Evolutionary conservation across 2,329 filamentous ascomycete genomes (phyloP).

Genomic region (Monosporascus sp.): DNA sequence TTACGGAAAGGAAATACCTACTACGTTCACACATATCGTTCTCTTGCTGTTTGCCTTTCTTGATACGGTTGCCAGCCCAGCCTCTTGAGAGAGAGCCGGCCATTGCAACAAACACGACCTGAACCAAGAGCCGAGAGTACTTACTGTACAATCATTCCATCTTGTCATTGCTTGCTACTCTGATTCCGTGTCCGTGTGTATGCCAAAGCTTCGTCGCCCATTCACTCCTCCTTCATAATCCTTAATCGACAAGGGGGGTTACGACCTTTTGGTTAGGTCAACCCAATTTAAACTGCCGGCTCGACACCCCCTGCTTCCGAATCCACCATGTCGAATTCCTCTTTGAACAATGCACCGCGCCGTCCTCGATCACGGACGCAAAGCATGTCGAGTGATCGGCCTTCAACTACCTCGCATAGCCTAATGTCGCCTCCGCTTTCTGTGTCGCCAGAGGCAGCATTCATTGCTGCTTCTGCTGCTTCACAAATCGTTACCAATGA

Average conservation of each 20-base stretch:
- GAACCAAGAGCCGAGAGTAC: too few species aligned
- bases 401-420: conserved; percentile 54
- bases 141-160: too few species aligned
- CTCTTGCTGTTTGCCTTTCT: too few species aligned
- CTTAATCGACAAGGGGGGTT: too few species aligned
- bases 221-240: too few species aligned
- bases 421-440: conserved; percentile 61
- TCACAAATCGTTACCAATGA: conserved; percentile 89
- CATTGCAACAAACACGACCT: too few species aligned
- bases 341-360: conserved; percentile 1
- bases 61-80: too few species aligned
- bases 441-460: conserved; percentile 74
- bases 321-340: conserved; percentile 1
- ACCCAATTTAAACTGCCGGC: not conserved
- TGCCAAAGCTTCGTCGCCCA: not conserved
- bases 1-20: too few species aligned
- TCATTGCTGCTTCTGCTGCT: conserved; percentile 82
- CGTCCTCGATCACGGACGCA: conserved; percentile 43
- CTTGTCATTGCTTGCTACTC: too few species aligned
- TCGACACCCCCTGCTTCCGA: not conserved
- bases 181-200: too few species aligned
- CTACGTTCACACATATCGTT: too few species aligned
- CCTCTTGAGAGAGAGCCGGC: too few species aligned
- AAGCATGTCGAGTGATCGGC: conserved; percentile 67
- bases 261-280: not conserved